Percentiles rank a stretch among this genome's conserved stretches.
Conservation (phyloP, 2,329 filamentous ascomycete species). For the Alternaria burnsii region DNA sequence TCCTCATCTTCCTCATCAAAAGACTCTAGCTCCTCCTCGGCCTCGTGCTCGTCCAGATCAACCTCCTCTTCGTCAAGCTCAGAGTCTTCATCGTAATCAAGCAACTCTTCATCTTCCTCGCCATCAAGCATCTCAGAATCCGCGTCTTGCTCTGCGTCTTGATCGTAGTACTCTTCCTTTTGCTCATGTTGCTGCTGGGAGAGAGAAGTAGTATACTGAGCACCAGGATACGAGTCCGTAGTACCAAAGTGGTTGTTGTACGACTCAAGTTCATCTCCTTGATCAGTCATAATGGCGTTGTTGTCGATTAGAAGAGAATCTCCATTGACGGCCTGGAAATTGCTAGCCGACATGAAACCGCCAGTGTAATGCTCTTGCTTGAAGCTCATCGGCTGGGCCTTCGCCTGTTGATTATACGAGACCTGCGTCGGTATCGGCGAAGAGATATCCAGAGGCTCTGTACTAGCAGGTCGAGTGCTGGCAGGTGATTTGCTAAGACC, state of each 20-base stretch:
- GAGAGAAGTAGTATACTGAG: slow-evolving; percentile 3
- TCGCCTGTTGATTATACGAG: slow-evolving; percentile 25
- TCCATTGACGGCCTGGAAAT: slow-evolving; percentile 18
- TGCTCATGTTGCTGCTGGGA: slow-evolving; percentile 2
- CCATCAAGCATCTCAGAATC: slow-evolving; percentile 25
- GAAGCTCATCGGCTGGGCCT: slow-evolving; percentile 12
- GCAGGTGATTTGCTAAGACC: slow-evolving; percentile 26
- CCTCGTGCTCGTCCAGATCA: neutral
- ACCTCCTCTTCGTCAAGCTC: slow-evolving; percentile 13
- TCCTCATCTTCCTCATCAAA: slow-evolving; percentile 27
- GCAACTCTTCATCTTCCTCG: slow-evolving; percentile 16
- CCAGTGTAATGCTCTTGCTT: slow-evolving; percentile 20
- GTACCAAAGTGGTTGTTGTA: slow-evolving; percentile 11
- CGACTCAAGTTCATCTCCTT: slow-evolving; percentile 23
- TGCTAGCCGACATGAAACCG: slow-evolving; percentile 17
- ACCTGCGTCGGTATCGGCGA: slow-evolving; percentile 36
- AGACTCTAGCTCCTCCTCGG: slow-evolving; percentile 9
- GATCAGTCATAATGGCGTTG: slow-evolving; percentile 13
- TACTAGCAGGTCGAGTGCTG: slow-evolving; percentile 23
- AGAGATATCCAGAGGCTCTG: slow-evolving; percentile 31
- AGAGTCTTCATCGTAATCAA: slow-evolving; percentile 10
- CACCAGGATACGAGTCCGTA: slow-evolving; percentile 1
- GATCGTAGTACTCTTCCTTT: neutral
- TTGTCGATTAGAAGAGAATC: slow-evolving; percentile 19
- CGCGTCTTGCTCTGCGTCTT: slow-evolving; percentile 17